Base-by-base conservation (phyloP, 345 rosid genomes). In the Dimocarpus longan region DNA sequence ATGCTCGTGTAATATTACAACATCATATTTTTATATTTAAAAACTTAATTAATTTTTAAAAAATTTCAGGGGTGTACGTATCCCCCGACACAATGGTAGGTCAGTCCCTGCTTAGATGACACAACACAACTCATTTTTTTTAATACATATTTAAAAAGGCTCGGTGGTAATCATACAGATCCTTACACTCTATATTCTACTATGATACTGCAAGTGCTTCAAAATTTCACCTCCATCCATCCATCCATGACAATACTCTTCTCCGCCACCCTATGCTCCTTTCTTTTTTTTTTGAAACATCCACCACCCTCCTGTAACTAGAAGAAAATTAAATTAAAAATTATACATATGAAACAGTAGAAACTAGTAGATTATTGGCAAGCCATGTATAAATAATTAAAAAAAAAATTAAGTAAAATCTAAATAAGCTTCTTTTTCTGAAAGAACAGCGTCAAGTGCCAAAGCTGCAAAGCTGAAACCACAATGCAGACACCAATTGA, bases 361-460 rank as follows among this genome's bases (percentile, higher is more conserved):
- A 2, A 46, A 11, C 8, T 6, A 11, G 5, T 0, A 18, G 52
- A 71, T 43, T 44, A 1, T 8, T 26, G 28, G 39, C 60, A 72
- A 68, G 71, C 57, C 37, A 24, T 42, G 54, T 52, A 44, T 78
- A 10, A 57, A 32, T 32, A 57, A 32, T 32, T 37, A 24, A 71
- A 73, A 42, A 18, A 18, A 19, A 40, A 16, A 40, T 26, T 26
- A 5, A 37, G 50, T 40, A 48, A 50, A 71, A 37, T 81, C 80
- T 85, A 93, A 76, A 93, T 92, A 39, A 93, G 94, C 85, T 88
- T 93, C 91, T 92, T 93, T 89, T 86, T 90, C 56, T 80, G 88
- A 50, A 93, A 93, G 79, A 82, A 91, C 15, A 81, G 86, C 81
- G 85, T 88, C 85, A 92, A 86, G 86, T 89, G 82, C 92, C 84